A percentile compares a stretch with the other conserved stretches of the same genome.
These are phyloP conservation scores for Myochromella boudieri DNA, from an alignment of 768 basidiomycete species.

Conservation along the genomic window DNA sequence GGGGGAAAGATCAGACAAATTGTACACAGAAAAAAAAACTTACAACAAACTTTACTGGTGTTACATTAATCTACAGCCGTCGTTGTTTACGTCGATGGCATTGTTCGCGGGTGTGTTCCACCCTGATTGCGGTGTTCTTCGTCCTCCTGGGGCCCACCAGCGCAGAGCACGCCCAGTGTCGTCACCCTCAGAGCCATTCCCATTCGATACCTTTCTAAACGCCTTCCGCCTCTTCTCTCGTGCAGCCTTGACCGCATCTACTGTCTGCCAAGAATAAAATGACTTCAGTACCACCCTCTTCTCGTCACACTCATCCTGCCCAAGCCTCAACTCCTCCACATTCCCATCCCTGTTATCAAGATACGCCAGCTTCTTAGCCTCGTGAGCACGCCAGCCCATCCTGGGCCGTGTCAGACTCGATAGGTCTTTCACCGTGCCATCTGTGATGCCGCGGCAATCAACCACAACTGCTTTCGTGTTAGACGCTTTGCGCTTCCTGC, in stretches of 20 bases:
- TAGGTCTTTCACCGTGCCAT: conserved; percentile 63
- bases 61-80: conserved; percentile 73
- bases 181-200: conserved; percentile 30
- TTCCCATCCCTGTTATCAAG: conserved; percentile 69
- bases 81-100: conserved; percentile 45
- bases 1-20: conserved; percentile 26
- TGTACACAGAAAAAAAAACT: conserved; percentile 17
- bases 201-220: conserved; percentile 43
- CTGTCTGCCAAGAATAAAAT: conserved; percentile 85
- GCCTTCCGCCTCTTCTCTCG: conserved; percentile 68
- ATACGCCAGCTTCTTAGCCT: conserved; percentile 66
- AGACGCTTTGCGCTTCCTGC: conserved; percentile 42
- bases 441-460: conserved; percentile 73
- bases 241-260: conserved; percentile 69
- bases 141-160: conserved; percentile 60
- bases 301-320: conserved; percentile 82
- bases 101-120: conserved; percentile 48
- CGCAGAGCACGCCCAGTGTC: conserved; percentile 26
- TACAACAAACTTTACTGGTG: conserved; percentile 8
- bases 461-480: conserved; percentile 66
- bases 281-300: conserved; percentile 74
- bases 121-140: conserved; percentile 37
- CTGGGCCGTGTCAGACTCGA: conserved; percentile 60
- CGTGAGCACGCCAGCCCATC: conserved; percentile 72
- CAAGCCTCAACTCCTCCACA: conserved; percentile 60